Evolutionary conservation across 805 yeast genomes (phyloP), one percentile per base, ranked within the genome.

Genomic region (Metschnikowia borealis): DNA sequence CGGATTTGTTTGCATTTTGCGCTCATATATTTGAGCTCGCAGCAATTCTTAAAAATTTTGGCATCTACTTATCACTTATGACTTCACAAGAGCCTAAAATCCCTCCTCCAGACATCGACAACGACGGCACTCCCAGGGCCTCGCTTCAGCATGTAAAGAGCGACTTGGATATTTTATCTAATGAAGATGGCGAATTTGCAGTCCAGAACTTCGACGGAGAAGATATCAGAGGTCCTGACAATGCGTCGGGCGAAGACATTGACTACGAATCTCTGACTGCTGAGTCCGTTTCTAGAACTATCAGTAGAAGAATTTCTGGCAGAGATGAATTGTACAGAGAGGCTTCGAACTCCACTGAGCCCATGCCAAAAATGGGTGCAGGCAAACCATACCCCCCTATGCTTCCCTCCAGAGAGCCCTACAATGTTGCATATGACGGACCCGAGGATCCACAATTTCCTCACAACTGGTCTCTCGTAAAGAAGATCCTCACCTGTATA

Each of bases 381-480:
- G 82, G 75, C 32, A 77, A 85, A 63, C 76, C 72, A 5, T 84
- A 71, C 57, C 92, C 92, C 6, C 83, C 88, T 7, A 48, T 71
- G 23, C 72, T 84, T 46, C 85, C 86, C 0, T 77, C 77, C 44
- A 67, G 74, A 41, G 78, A 71, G 20, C 71, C 70, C 1, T 89
- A 83, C 62, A 74, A 80, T 10, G 96, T 89, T 6, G 77, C 84
- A 2, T 89, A 76, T 61, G 86, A 86, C 62, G 96, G 96, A 0
- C 84, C 85, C 1, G 73, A 82, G 44, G 97, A 90, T 62, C 96
- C 96, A 1, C 51, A 68, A 7, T 89, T 84, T 64, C 96, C 97
- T 0, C 84, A 83, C 62, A 89, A 90, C 63, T 89, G 91, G 92
- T 64, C 85, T 18, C 49, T 54, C 46, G 14, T 37, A 20, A 63